phyloP scores from a whole-genome alignment of 495 filamentous ascomycete genomes.

The Daldinia vernicosa region DNA sequence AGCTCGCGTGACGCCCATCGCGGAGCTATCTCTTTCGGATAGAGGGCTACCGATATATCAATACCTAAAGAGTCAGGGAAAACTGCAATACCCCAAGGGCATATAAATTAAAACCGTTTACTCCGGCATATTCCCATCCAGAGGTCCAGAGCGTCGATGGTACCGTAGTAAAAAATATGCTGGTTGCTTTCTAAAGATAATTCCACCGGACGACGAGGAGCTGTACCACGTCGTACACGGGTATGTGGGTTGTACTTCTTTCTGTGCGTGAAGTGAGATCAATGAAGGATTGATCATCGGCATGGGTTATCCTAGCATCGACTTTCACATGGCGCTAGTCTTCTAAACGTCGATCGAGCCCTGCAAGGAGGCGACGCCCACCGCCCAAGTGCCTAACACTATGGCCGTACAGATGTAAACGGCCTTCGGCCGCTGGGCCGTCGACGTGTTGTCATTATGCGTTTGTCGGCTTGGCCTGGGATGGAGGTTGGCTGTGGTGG shows the following conservation, averaged over 20 bases:
- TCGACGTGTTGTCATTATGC: constrained; percentile 25
- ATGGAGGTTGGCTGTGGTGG: constrained; percentile 19
- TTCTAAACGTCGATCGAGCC: constrained; percentile 27
- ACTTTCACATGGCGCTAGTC: constrained; percentile 34
- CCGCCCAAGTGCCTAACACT: background rate
- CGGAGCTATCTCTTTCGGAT: background rate
- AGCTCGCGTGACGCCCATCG: constrained; percentile 7
- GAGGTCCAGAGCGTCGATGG: background rate
- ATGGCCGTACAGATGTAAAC: constrained; percentile 27
- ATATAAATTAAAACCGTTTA: background rate
- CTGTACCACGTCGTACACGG: constrained; percentile 25
- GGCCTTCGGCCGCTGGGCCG: constrained; percentile 2
- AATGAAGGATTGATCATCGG: constrained; percentile 35
- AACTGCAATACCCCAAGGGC: background rate
- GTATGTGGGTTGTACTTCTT: constrained; percentile 11
- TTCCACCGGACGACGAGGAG: constrained; percentile 6
- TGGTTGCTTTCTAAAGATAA: background rate
- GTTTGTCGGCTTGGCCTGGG: constrained; percentile 33
- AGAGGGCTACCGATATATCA: constrained; percentile 11
- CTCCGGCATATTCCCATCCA: background rate
- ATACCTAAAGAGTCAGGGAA: background rate
- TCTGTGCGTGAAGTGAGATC: constrained; percentile 36
- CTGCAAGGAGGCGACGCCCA: constrained; percentile 28
- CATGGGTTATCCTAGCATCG: constrained; percentile 37
- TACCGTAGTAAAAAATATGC: background rate